Percentiles rank a stretch among this genome's conserved stretches.
Evolutionary conservation across 169 alveolate genomes (phyloP).

Genomic region (Babesia gibsoni): DNA sequence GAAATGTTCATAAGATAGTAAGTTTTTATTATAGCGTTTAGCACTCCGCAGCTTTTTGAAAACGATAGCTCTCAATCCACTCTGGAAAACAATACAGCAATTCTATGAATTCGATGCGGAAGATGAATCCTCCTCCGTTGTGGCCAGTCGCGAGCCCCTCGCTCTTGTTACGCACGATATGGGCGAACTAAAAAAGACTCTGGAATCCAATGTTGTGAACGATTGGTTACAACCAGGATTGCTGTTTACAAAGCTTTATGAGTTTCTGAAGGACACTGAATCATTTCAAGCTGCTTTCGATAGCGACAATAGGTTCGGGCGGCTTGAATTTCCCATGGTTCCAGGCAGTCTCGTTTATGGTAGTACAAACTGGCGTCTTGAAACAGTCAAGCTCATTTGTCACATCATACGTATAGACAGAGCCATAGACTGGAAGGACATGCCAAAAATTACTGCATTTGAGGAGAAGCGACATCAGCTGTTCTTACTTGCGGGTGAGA

Average conservation of each 20-base stretch:
- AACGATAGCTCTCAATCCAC: conserved; percentile 37
- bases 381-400: conserved; percentile 66
- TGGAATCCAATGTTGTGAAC: conserved; percentile 59
- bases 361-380: conserved; percentile 68
- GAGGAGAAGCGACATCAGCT: conserved; percentile 72
- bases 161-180: conserved; percentile 25
- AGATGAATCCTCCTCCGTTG: neutral
- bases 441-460: conserved; percentile 29
- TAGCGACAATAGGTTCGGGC: conserved; percentile 55
- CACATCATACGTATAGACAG: conserved; percentile 70
- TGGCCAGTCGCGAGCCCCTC: conserved; percentile 25
- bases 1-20: conserved; percentile 71
- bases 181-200: conserved; percentile 18
- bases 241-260: conserved; percentile 53
- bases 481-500: conserved; percentile 64
- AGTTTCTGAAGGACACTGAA: conserved; percentile 65
- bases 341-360: conserved; percentile 64
- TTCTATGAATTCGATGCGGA: conserved; percentile 13
- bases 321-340: conserved; percentile 67
- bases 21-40: neutral
- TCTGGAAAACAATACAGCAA: conserved; percentile 31
- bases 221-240: conserved; percentile 75
- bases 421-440: conserved; percentile 50
- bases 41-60: conserved; percentile 2
- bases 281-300: conserved; percentile 54